Evolutionary conservation across 192 early-diverging fungal genomes (phyloP), one percentile per base, ranked within the genome.

Genomic region (Backusella parvicylindrica): DNA sequence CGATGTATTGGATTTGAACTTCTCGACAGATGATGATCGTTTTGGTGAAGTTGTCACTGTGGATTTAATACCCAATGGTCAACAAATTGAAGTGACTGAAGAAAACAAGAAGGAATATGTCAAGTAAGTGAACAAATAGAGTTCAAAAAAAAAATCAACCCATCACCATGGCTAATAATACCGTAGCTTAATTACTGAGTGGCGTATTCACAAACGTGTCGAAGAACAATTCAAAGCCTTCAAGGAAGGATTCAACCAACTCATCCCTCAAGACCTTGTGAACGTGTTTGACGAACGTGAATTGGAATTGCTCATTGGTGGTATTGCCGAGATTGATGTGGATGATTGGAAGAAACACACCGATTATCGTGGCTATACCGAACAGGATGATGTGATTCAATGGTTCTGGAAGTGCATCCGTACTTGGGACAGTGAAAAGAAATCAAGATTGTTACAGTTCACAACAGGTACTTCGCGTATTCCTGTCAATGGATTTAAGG

Each of bases 271-370:
- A 75, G 97, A 99, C 21, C 85, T 98, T 56, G 91, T 99, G 50
- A 89, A 91, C 36, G 96, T 99, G 26, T 99, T 99, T 88, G 97
- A 99, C 74, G 97, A 98, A 81, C 92, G 95, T 73, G 97, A 99
- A 88, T 86, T 99, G 66, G 97, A 99, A 82, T 85, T 99, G 41
- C 87, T 99, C 53, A 97, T 99, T 85, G 96, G 97, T 31, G 97
- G 97, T 71, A 90, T 99, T 77, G 93, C 93, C 33, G 96, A 99
- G 71, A 95, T 99, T 70, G 96, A 99, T 84, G 86, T 97, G 4
- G 96, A 97, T 49, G 97, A 99, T 83, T 99, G 97, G 97, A 96
- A 95, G 89, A 99, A 97, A 83, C 89, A 98, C 78, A 99, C 96
- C 2, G 96, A 99, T 83, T 99, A 99, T 77, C 84, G 97, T 72